Percentiles rank a stretch among this genome's conserved stretches.
Conservation (phyloP, 2,329 filamentous ascomycete species). For the Colletotrichum graminicola region DNA sequence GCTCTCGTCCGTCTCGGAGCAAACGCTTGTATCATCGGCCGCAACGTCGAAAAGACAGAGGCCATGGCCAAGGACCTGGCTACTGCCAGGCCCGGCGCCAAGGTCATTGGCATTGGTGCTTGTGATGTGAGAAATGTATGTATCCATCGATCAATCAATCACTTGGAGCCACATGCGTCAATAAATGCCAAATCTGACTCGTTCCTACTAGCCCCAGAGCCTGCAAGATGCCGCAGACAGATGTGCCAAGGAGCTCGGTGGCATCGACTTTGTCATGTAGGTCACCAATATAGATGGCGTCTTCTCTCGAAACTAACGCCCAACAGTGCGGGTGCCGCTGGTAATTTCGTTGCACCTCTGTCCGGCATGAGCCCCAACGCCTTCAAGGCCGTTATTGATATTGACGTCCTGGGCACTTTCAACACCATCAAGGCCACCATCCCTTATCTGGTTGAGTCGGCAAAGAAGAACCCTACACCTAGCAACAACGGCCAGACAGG, state of each 20-base stretch:
- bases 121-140: constrained; percentile 80
- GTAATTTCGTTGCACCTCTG: constrained; percentile 93
- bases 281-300: constrained; percentile 46
- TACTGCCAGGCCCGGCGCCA: constrained; percentile 80
- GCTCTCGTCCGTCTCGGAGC: constrained; percentile 92
- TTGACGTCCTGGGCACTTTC: constrained; percentile 93
- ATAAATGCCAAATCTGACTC: constrained; percentile 13
- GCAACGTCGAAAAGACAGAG: constrained; percentile 90
- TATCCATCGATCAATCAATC: constrained; percentile 38
- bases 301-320: neutral
- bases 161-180: neutral
- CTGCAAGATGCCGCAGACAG: constrained; percentile 80
- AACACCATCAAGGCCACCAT: constrained; percentile 95
- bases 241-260: constrained; percentile 85
- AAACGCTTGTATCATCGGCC: constrained; percentile 93
- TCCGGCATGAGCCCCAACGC: constrained; percentile 86
- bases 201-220: constrained; percentile 63
- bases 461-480: constrained; percentile 70
- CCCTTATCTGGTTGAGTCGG: constrained; percentile 83
- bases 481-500: constrained; percentile 74
- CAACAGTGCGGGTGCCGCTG: constrained; percentile 88
- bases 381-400: constrained; percentile 96
- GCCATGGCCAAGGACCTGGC: constrained; percentile 84
- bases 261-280: constrained; percentile 93
- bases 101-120: constrained; percentile 87